These are phyloP conservation scores for Botrytis deweyae DNA, from an alignment of 2,329 filamentous ascomycete species.

Conservation along the genomic window DNA sequence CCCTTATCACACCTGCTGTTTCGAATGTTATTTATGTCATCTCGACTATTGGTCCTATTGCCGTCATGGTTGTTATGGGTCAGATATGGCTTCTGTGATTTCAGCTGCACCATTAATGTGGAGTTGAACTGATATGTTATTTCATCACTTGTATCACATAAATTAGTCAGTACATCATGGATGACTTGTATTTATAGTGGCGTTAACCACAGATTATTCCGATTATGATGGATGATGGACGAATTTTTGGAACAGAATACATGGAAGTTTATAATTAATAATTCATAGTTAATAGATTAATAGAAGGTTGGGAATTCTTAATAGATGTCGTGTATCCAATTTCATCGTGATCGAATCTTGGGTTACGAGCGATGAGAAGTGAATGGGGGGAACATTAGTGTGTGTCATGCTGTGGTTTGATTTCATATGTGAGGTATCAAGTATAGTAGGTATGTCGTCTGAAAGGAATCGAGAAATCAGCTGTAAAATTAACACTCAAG, in stretches of 20 bases:
- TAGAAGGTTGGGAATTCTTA: not conserved
- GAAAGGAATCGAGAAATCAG: not conserved
- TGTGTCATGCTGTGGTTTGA: not conserved
- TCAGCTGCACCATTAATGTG: not conserved
- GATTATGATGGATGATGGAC: conserved; percentile 3
- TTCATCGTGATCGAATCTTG: not conserved
- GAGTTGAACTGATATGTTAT: not conserved
- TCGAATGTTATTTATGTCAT: conserved; percentile 12
- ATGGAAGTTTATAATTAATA: conserved; percentile 9
- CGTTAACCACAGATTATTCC: not conserved
- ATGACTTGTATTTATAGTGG: conserved; percentile 6
- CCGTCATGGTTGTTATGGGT: conserved; percentile 13
- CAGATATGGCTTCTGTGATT: conserved; percentile 19
- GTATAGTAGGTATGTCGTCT: not conserved
- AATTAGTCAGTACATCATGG: conserved; percentile 4
- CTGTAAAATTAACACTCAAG: not conserved
- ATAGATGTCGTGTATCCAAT: not conserved
- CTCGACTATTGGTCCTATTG: conserved; percentile 11
- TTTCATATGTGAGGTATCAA: not conserved
- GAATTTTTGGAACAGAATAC: conserved; percentile 13
- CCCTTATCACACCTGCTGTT: not conserved
- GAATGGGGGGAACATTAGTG: not conserved
- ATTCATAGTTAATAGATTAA: conserved; percentile 3
- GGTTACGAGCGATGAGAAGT: not conserved
- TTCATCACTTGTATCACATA: not conserved